Base-by-base conservation (phyloP, 2,329 filamentous ascomycete species). In the Neocucurbitaria cava region DNA sequence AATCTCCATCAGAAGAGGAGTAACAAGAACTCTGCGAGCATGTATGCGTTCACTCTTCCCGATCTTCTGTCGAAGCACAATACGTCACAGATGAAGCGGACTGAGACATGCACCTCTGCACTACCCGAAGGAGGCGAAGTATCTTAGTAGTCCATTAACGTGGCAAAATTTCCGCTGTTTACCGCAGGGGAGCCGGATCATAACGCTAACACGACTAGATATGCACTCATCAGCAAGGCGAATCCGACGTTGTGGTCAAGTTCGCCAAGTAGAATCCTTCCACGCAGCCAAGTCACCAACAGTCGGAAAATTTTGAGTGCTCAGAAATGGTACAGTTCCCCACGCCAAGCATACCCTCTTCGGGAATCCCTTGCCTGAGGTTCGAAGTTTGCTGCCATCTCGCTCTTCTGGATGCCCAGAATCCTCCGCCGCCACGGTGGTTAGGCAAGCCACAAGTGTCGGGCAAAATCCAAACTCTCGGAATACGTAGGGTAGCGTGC, bases 201-300 rank as follows among this genome's bases (percentile, higher is more conserved):
- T 5, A 26, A 17, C 31, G 31, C 31, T 35, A 35, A 17, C 31
- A 35, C 31, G 31, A 35, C 31, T 35, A 35, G 38, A 24, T n/a
- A 40, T 40, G 38, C 20, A 40, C 21, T 40, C 41, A 43, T 8
- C 41, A 30, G 7, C 24, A 30, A n/a, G 24, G 13, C 41, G 7
- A 38, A 52, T 49, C 53, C 56, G 56, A 48, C 38, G 46, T 45
- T 36, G 10, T 47, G 53, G 56, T 57, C 36, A 30, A 24, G 30
- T 31, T 44, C 51, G 56, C 56, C 54, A 50, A 52, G 49, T 43
- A 43, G 28, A 47, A 56, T 57, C 47, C 53, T 57, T 56, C 39
- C 15, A 46, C 39, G 42, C 49, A 42, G 49, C 46, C 49, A 52
- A 52, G 54, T 47, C 38, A 48, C 42, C 53, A 48, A 48, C 18